Evolutionary conservation across 2,329 filamentous ascomycete species (phyloP), one percentile per base, ranked within the genome.

Genomic region (Colletotrichum orbiculare): DNA sequence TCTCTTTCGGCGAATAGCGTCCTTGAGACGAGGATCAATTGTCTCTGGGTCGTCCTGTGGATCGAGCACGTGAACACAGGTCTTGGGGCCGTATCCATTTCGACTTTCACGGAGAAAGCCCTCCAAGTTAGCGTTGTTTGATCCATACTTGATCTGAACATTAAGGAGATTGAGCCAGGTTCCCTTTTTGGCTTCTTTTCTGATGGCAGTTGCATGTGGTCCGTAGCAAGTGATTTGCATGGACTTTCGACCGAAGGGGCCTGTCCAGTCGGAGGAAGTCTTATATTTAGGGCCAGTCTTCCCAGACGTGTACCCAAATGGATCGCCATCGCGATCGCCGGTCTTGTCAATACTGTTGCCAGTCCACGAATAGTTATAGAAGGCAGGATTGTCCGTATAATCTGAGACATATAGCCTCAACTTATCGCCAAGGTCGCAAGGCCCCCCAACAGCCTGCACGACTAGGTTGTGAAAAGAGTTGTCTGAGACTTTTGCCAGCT

Each of bases 331-430:
- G 45, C 39, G 69, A 3, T 75, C 68, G 17, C 67, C 71, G 33
- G 73, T 72, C 64, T 71, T 76, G 25, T 25, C 25, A 25, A 25
- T 25, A 10, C 72, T 71, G 25, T 56, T 53, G 79, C 63, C 54
- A 35, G 50, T 39, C n/a, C 73, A 76, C 42, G 64, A 68, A 59
- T 70, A 87, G 41, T 88, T 76, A 68, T 84, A 89, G 63, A 97
- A 88, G 1, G 72, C 65, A 0, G 81, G 72, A 71, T 97, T 93
- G 54, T 86, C 79, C 0, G 93, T 96, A 75, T 94, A 97, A 76
- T 97, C 94, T 0, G 92, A 91, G 15, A 97, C 79, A 81, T 94
- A 94, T 0, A 97, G 68, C 6, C 87, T 86, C 11, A 86, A 77
- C 61, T 77, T 85, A 34, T 84, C 82, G 25, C 73, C 72, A 7